A percentile compares a stretch with the other conserved stretches of the same genome.
phyloP scores from a whole-genome alignment of 2,329 filamentous ascomycete genomes.

The Aspergillus sergii region DNA sequence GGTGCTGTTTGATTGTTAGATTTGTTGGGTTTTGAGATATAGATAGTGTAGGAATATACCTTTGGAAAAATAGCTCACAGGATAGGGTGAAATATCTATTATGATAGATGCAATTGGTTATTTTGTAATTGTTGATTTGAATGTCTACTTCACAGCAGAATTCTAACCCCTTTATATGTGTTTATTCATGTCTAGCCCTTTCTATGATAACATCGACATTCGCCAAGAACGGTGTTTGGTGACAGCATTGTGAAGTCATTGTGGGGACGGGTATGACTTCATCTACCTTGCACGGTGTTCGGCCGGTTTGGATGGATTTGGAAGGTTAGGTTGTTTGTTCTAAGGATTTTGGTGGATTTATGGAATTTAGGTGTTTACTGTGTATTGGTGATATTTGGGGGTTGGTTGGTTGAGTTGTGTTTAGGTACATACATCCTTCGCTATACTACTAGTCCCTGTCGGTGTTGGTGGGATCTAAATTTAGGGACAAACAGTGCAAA shows the following conservation, averaged over 20 bases:
- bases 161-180: not conserved
- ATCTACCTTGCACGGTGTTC: conserved; percentile 11
- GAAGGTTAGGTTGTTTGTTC: not conserved
- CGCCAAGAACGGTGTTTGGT: conserved; percentile 10
- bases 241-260: conserved; percentile 40
- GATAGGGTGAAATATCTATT: not conserved
- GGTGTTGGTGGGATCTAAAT: not conserved
- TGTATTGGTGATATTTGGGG: not conserved
- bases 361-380: not conserved
- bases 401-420: not conserved
- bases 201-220: conserved; percentile 7
- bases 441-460: too few species aligned
- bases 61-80: too few species aligned
- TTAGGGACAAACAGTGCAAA: conserved; percentile 6
- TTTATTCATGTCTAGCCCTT: not conserved
- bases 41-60: too few species aligned
- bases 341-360: not conserved
- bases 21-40: too few species aligned
- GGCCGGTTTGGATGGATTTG: not conserved
- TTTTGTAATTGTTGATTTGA: not conserved
- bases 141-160: not conserved
- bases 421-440: too few species aligned
- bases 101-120: not conserved
- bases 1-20: not conserved
- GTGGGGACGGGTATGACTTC: conserved; percentile 32